These are phyloP conservation scores for Neocallimastix lanati DNA, from an alignment of 192 early-diverging fungal species.

Conservation along the genomic window DNA sequence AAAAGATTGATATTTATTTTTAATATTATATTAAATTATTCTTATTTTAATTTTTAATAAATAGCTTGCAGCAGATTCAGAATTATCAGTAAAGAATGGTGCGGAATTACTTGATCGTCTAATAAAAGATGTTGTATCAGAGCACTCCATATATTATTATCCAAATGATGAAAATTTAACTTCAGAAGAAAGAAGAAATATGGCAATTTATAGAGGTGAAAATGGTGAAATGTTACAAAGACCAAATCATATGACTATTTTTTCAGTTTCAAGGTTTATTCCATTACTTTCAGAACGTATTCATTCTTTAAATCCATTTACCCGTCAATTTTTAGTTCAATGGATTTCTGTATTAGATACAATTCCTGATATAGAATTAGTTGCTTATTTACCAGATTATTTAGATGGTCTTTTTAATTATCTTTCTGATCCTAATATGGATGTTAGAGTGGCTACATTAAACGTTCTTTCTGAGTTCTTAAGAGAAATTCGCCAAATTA, in stretches of 20 bases:
- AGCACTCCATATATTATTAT: constrained; percentile 60
- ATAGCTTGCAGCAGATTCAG: constrained; percentile 77
- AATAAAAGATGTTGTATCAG: constrained; percentile 92
- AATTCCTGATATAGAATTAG: constrained; percentile 83
- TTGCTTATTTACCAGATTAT: constrained; percentile 81
- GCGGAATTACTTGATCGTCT: constrained; percentile 84
- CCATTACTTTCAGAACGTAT: constrained; percentile 83
- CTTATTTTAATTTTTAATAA: too few relatives aligned
- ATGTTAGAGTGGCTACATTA: constrained; percentile 68
- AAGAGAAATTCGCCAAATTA: constrained; percentile 63
- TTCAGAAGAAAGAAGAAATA: neutral
- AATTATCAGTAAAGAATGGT: constrained; percentile 80
- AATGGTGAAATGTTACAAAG: neutral
- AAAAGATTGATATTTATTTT: too few relatives aligned
- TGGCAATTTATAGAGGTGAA: neutral
- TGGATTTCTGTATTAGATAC: constrained; percentile 87
- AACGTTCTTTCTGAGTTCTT: constrained; percentile 76
- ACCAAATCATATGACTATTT: constrained; percentile 15
- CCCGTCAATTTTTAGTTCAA: constrained; percentile 80
- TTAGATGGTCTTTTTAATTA: constrained; percentile 79
- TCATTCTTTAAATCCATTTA: constrained; percentile 71
- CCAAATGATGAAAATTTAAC: constrained; percentile 10
- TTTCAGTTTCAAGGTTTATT: constrained; percentile 84
- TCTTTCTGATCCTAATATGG: constrained; percentile 72
- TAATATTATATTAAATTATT: neutral